A percentile compares a stretch with the other conserved stretches of the same genome.
Evolutionary conservation across 805 yeast species (phyloP).

Genomic region (Ogataea corticis): DNA sequence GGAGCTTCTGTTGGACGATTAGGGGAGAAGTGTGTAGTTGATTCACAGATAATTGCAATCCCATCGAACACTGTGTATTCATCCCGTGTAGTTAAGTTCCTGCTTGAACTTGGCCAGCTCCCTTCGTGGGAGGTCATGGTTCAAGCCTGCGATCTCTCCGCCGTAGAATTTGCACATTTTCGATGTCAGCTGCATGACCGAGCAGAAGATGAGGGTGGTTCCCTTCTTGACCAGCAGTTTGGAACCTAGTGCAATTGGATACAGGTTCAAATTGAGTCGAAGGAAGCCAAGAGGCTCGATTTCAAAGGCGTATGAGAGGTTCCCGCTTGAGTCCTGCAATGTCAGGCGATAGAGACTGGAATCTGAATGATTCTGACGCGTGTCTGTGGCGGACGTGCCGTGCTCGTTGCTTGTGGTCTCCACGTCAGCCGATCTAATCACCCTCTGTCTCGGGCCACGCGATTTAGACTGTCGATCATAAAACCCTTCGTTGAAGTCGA

Average conservation of each 20-base stretch:
- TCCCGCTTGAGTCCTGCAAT: slow-evolving; percentile 53
- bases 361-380: background rate
- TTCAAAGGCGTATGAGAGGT: slow-evolving; percentile 59
- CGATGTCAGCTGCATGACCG: slow-evolving; percentile 37
- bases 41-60: background rate
- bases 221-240: slow-evolving; percentile 52
- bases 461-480: slow-evolving; percentile 51
- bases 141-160: slow-evolving; percentile 31
- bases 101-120: slow-evolving; percentile 40
- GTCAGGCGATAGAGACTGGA: slow-evolving; percentile 50
- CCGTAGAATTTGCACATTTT: slow-evolving; percentile 28
- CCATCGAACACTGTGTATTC: background rate
- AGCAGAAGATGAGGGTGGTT: slow-evolving; percentile 49
- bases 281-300: slow-evolving; percentile 52
- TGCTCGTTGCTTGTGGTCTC: slow-evolving; percentile 33
- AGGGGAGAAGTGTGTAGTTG: background rate
- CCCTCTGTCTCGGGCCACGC: slow-evolving; percentile 17
- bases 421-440: slow-evolving; percentile 51
- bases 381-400: background rate
- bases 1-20: slow-evolving; percentile 52
- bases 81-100: slow-evolving; percentile 27
- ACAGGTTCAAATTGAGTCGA: slow-evolving; percentile 21
- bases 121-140: slow-evolving; percentile 29
- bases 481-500: slow-evolving; percentile 60
- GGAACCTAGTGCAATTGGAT: slow-evolving; percentile 55